These are phyloP conservation scores for Lodderomyces beijingensis DNA, from an alignment of 1,139 yeast genomes.

Conservation along the genomic window DNA sequence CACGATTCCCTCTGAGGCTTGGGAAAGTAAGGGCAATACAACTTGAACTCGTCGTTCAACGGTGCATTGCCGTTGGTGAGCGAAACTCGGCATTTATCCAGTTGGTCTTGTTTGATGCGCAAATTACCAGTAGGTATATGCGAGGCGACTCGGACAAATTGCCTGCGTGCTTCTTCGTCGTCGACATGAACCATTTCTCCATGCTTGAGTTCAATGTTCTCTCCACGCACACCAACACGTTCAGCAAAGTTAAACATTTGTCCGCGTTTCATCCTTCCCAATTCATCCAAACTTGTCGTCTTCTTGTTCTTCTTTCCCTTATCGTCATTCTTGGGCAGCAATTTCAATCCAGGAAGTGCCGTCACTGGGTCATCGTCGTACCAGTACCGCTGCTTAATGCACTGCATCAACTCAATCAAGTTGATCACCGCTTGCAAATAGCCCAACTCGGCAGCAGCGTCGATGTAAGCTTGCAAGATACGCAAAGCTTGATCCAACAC, in stretches of 20 bases:
- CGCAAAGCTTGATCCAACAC: constrained; percentile 93
- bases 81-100: constrained; percentile 36
- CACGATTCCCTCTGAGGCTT: constrained; percentile 92
- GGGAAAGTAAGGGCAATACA: constrained; percentile 79
- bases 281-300: constrained; percentile 5
- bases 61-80: constrained; percentile 54
- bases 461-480: constrained; percentile 88
- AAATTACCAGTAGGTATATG: constrained; percentile 48
- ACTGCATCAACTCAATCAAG: constrained; percentile 71
- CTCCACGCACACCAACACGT: constrained; percentile 3
- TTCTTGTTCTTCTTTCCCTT: constrained; percentile 17
- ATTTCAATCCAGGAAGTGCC: constrained; percentile 65
- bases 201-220: constrained; percentile 27
- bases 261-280: constrained; percentile 17
- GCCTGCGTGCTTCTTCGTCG: constrained; percentile 8
- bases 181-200: constrained; percentile 7
- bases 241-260: constrained; percentile 30
- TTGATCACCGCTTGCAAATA: constrained; percentile 56
- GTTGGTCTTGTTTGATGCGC: constrained; percentile 26
- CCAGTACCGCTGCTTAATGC: constrained; percentile 88
- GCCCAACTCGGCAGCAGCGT: constrained; percentile 84
- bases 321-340: constrained; percentile 17
- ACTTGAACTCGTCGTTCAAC: constrained; percentile 54
- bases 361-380: constrained; percentile 69
- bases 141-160: constrained; percentile 41